These are phyloP conservation scores for Margaritispora aquatica DNA, from an alignment of 495 filamentous ascomycete species.

Conservation along the genomic window DNA sequence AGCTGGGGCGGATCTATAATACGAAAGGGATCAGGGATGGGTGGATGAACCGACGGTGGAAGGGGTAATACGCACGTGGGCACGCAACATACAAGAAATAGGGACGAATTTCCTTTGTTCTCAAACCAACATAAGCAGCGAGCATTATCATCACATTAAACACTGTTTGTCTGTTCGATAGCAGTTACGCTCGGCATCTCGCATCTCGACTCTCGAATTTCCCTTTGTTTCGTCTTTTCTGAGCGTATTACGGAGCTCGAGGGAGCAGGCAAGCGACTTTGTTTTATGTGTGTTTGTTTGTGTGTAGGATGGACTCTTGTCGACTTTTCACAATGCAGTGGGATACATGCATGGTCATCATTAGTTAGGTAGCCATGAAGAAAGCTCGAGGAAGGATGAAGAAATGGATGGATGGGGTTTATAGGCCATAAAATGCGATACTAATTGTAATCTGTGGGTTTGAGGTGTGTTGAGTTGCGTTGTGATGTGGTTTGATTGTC, in stretches of 20 bases:
- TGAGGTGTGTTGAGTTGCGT: too few species aligned
- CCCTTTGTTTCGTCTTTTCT: constrained; percentile 1
- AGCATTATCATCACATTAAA: constrained; percentile 2
- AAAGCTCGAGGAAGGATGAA: too few species aligned
- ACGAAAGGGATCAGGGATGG: too few species aligned
- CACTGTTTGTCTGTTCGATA: too few species aligned
- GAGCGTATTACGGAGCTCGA: too few species aligned
- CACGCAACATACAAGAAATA: too few species aligned
- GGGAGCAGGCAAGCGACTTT: too few species aligned
- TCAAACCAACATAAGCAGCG: constrained; percentile 1
- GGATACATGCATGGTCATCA: background rate
- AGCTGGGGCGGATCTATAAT: too few species aligned
- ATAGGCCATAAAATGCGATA: background rate
- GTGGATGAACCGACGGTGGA: too few species aligned
- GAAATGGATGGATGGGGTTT: background rate
- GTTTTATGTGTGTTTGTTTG: background rate
- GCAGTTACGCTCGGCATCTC: too few species aligned
- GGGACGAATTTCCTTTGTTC: constrained; percentile 13
- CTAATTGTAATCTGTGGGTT: too few species aligned
- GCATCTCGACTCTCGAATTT: background rate
- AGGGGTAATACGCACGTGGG: background rate
- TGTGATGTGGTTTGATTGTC: too few species aligned
- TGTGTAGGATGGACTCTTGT: background rate
- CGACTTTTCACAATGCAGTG: background rate
- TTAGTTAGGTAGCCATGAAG: background rate